These are phyloP conservation scores for Geotrichum cucujoidarum DNA, from an alignment of 1,139 yeast genomes.

Conservation along the genomic window DNA sequence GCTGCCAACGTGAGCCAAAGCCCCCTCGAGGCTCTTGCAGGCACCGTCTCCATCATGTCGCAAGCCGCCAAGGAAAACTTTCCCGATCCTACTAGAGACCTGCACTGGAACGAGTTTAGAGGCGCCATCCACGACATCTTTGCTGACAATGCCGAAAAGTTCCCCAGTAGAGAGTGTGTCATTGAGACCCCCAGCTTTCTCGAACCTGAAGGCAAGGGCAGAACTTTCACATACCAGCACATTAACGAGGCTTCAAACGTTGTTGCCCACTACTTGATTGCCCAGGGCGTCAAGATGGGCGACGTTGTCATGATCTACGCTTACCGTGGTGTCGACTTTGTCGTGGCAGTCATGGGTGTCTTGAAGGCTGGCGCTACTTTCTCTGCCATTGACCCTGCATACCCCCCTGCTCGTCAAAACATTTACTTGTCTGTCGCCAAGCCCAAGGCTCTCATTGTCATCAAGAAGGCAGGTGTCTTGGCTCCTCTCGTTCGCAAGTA, in stretches of 20 bases:
- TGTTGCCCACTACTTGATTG: constrained; percentile 80
- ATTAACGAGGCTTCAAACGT: constrained; percentile 92
- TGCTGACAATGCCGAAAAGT: constrained; percentile 70
- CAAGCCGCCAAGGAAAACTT: constrained; percentile 51
- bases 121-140: constrained; percentile 97
- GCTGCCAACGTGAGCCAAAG: constrained; percentile 28
- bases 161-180: constrained; percentile 85
- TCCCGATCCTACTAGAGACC: constrained; percentile 83
- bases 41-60: constrained; percentile 64
- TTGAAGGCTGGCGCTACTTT: constrained; percentile 97
- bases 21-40: constrained; percentile 43
- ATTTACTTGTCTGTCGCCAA: constrained; percentile 87
- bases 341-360: constrained; percentile 96
- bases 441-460: constrained; percentile 84
- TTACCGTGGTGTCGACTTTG: constrained; percentile 92
- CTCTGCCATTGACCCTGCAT: constrained; percentile 97
- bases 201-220: constrained; percentile 48
- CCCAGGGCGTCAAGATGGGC: constrained; percentile 78
- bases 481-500: constrained; percentile 73
- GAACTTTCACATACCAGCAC: constrained; percentile 76
- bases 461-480: constrained; percentile 82
- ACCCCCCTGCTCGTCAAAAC: constrained; percentile 96
- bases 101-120: constrained; percentile 86
- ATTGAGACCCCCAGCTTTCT: constrained; percentile 80
- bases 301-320: constrained; percentile 98